Evolutionary conservation across 106 monocot species (phyloP), one percentile per base, ranked within the genome.

Genomic region (Xerophyta viscosa): DNA sequence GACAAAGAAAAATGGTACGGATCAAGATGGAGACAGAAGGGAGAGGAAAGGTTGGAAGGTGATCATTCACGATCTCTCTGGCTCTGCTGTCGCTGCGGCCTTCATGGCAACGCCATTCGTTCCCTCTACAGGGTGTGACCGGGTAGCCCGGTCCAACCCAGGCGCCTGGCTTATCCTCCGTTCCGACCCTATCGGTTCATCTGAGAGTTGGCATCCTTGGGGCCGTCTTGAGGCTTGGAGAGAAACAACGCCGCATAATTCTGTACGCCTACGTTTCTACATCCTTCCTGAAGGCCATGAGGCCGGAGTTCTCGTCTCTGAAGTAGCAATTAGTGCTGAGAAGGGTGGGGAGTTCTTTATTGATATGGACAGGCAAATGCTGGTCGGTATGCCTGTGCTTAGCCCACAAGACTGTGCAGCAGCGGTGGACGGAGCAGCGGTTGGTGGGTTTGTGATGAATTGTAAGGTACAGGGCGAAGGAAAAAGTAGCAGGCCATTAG

Each of bases 31-130:
- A 1, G 70, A 67, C 20, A 72, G 65, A 41, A 72, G 71, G 57
- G 77, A 71, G 55, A 72, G 92, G 54, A 92, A 92, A 33, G 87
- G 87, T 11, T 92, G 92, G 92, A 83, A 77, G 56, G 71, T 83
- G 37, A 39, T 80, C 73, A 77, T 92, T 25, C 86, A 92, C 29
- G 92, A 92, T 46, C 83, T 92, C 6, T 74, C 71, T 14, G 92
- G 92, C 61, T 82, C 83, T 37, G 83, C 83, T 13, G 80, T 79
- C 0, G 92, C 92, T 8, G 77, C 71, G 15, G 87, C 87, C 8
- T 83, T 75, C 74, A 92, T 92, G 77, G 58, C 79, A 13, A 92
- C 92, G 3, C 87, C 92, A 10, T 92, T 92, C 60, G 92, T 92
- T 1, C 77, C 92, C 4, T 67, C 92, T 0, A 59, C 62, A 6